Evolutionary conservation across 176 grass and related monocot species (phyloP).

Genomic region (Poa annua): DNA sequence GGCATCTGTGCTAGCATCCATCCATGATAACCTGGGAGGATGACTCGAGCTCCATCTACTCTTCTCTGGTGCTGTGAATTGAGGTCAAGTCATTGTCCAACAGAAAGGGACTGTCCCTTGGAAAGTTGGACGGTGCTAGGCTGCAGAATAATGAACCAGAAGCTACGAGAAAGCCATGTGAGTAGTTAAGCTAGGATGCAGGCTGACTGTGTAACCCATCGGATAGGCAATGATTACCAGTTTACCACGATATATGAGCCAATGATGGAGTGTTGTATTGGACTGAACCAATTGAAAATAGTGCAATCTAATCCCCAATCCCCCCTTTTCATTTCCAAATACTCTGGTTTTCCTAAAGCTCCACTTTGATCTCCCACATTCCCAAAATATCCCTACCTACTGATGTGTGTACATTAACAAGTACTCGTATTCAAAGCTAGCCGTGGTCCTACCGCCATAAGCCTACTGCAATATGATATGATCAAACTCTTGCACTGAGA

Average conservation of each 20-base stretch:
- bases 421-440: not conserved
- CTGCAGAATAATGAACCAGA: not conserved
- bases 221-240: not conserved
- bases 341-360: not conserved
- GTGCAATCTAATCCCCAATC: not conserved
- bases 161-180: not conserved
- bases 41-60: not conserved
- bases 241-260: not conserved
- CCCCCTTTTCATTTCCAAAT: not conserved
- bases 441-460: not conserved
- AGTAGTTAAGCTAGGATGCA: not conserved
- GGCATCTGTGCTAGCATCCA: not conserved
- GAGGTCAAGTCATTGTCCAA: too few relatives aligned
- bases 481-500: not conserved
- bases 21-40: not conserved
- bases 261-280: conserved; percentile 7
- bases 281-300: not conserved
- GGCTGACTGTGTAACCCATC: not conserved
- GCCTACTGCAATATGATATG: not conserved
- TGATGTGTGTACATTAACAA: not conserved
- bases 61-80: too few relatives aligned
- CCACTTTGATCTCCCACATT: not conserved
- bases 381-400: not conserved
- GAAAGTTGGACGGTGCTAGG: not conserved
- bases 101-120: too few relatives aligned